phyloP scores from a whole-genome alignment of 192 early-diverging fungal species.

The Gamsiella multidivaricata region DNA sequence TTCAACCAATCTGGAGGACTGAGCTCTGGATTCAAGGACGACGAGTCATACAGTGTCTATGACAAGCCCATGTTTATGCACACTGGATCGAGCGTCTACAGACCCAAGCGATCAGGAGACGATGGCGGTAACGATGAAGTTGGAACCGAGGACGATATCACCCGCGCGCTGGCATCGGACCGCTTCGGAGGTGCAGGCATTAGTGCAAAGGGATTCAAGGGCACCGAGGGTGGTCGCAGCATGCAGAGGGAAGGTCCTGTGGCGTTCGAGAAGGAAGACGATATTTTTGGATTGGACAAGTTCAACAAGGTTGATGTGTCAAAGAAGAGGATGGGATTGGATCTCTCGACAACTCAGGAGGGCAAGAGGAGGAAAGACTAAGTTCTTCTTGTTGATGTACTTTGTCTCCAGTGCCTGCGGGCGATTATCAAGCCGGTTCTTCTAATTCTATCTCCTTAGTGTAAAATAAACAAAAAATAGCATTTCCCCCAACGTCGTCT shows the following conservation, averaged over 20 bases:
- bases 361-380: slow-evolving; percentile 52
- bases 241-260: slow-evolving; percentile 85
- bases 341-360: slow-evolving; percentile 25
- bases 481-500: too few species aligned
- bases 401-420: too few species aligned
- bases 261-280: slow-evolving; percentile 91
- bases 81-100: slow-evolving; percentile 78
- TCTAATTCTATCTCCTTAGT: slow-evolving; percentile 9
- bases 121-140: slow-evolving; percentile 72
- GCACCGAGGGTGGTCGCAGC: slow-evolving; percentile 67
- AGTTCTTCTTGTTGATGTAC: background rate
- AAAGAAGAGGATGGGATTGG: slow-evolving; percentile 45
- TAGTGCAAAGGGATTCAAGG: slow-evolving; percentile 74
- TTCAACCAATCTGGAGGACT: slow-evolving; percentile 94
- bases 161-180: slow-evolving; percentile 74
- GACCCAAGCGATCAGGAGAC: slow-evolving; percentile 69
- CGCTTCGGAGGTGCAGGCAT: slow-evolving; percentile 65
- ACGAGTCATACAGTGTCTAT: slow-evolving; percentile 93
- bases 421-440: too few species aligned
- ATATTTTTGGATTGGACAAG: slow-evolving; percentile 92
- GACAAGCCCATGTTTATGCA: slow-evolving; percentile 94
- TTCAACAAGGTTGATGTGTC: slow-evolving; percentile 65
- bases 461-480: background rate
- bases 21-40: slow-evolving; percentile 87
- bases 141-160: slow-evolving; percentile 74